Evolutionary conservation across 805 yeast species (phyloP), one percentile per base, ranked within the genome.

Genomic region (Schizosaccharomyces japonicus): DNA sequence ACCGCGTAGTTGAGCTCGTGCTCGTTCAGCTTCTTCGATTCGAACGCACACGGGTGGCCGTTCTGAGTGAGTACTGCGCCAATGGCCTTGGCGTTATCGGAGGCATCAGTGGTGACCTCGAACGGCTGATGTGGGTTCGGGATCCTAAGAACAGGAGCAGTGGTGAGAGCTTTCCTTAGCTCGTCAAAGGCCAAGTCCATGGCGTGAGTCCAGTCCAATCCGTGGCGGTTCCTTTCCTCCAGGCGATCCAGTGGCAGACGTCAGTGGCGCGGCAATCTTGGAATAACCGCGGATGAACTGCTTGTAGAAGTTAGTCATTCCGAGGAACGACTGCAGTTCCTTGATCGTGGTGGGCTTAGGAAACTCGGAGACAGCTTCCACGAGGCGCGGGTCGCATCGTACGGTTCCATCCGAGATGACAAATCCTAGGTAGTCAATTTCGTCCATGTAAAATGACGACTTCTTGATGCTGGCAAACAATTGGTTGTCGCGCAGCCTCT

Each of bases 61-160:
- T 29, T 29, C n/a, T 40, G 45, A n/a, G 15, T 44, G 49, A 40
- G 23, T 29, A 40, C 45, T 25, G 45, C 45, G 10, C 45, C 47
- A 11, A 45, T n/a, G 8, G 47, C 47, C 13, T 29, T 29, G 8
- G 32, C 32, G 10, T 15, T 13, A 7, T 45, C 47, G 10, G 47
- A 45, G 23, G 44, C 42, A 15, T 45, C 44, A 8, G 21, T 60
- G 60, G 44, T 28, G 13, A 45, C 47, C 28, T 28, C n/a, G 15
- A 45, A 40, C 11, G 15, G 29, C 26, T 23, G 30, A 11, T 40
- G 29, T 40, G n/a, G n/a, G 28, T 15, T 8, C 8, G 28, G 23
- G 23, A 40, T 40, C 29, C 28, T 30, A 15, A 25, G 48, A 15
- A 45, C 28, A 3, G 46, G 45, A 7, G 29, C 13, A 15, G 32